Percentiles rank a stretch among this genome's conserved stretches.
Evolutionary conservation across 129 eudicot genomes (phyloP).

Genomic region (Flaveria trinervia): DNA sequence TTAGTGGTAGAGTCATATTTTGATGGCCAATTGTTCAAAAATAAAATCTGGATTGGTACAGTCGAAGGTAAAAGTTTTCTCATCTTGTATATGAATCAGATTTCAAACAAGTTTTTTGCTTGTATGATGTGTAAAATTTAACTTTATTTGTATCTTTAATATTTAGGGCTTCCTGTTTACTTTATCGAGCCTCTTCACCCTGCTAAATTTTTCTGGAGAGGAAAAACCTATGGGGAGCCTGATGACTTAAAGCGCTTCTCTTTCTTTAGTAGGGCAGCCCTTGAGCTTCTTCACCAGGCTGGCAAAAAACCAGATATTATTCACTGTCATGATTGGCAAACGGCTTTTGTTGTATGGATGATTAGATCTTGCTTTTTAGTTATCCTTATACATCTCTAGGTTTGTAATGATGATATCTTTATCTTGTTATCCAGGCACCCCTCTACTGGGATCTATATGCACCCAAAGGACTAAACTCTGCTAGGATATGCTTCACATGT

Average conservation of each 20-base stretch:
- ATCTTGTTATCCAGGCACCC: conserved; percentile 60
- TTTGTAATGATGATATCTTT: conserved; percentile 5
- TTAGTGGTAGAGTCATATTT: conserved; percentile 79
- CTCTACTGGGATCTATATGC: conserved; percentile 96
- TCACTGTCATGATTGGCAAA: conserved; percentile 99
- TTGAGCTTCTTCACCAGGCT: conserved; percentile 85
- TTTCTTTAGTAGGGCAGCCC: conserved; percentile 97
- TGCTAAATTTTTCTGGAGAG: conserved; percentile 88
- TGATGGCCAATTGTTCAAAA: conserved; percentile 76
- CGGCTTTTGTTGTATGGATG: conserved; percentile 85
- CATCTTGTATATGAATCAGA: conserved; percentile 13
- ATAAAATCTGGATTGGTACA: conserved; percentile 92
- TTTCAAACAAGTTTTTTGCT: neutral
- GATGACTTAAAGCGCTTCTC: conserved; percentile 96
- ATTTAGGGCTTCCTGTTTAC: conserved; percentile 92
- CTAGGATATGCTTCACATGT: conserved; percentile 94
- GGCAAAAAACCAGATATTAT: conserved; percentile 95
- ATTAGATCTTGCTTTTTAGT: neutral
- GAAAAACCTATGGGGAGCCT: conserved; percentile 82
- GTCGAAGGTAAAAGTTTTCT: conserved; percentile 69
- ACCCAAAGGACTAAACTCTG: conserved; percentile 89
- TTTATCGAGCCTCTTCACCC: conserved; percentile 98
- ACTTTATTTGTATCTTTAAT: conserved; percentile 9
- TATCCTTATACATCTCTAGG: conserved; percentile 10
- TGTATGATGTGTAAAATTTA: neutral